Conservation (phyloP, 768 basidiomycete species). For the Candolleomyces eurysporus region DNA sequence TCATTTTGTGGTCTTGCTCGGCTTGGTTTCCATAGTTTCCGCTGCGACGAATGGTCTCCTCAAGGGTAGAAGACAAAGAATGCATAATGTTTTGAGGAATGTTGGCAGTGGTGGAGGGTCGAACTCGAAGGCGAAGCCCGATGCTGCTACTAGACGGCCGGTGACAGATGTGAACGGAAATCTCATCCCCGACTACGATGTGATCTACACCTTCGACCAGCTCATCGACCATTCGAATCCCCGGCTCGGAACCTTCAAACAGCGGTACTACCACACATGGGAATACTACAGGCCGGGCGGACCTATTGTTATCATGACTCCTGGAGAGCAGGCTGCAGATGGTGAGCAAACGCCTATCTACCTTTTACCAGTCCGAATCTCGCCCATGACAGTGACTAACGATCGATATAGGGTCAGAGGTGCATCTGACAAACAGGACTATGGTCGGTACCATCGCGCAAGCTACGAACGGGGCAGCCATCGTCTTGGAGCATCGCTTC, state of each 20-base stretch:
- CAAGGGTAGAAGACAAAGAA: not conserved
- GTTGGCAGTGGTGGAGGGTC: not conserved
- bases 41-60: not conserved
- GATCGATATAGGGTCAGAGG: conserved; percentile 33
- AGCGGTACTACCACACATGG: conserved; percentile 70
- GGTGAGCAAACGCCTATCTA: conserved; percentile 25
- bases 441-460: conserved; percentile 63
- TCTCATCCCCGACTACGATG: conserved; percentile 40
- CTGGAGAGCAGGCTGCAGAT: conserved; percentile 60
- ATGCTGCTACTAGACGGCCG: conserved; percentile 21
- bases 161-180: conserved; percentile 44
- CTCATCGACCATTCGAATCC: conserved; percentile 55
- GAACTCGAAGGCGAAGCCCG: conserved; percentile 6
- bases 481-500: conserved; percentile 72
- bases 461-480: conserved; percentile 59
- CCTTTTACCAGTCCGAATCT: not conserved
- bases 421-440: conserved; percentile 61
- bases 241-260: conserved; percentile 75
- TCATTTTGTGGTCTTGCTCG: not conserved
- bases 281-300: conserved; percentile 63
- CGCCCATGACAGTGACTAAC: not conserved
- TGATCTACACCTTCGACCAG: conserved; percentile 55
- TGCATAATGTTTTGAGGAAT: not conserved
- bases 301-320: conserved; percentile 62
- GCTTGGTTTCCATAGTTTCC: not conserved